Evolutionary conservation across 495 filamentous ascomycete species (phyloP).

Genomic region (Neurospora cerealis): DNA sequence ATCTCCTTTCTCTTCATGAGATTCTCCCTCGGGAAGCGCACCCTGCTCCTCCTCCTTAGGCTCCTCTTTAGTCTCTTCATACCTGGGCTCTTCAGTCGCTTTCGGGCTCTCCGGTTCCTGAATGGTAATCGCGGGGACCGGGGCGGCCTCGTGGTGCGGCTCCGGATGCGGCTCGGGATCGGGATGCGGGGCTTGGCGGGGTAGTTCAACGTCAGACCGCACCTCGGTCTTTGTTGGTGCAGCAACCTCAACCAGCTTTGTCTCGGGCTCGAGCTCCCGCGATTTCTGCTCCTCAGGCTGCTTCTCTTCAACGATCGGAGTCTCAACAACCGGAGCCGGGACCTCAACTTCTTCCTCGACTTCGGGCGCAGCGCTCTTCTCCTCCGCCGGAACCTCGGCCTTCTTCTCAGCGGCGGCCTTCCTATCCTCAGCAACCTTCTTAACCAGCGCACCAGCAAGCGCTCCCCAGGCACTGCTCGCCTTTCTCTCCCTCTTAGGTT

Average conservation of each 20-base stretch:
- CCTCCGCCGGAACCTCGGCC: background rate
- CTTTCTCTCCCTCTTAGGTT: background rate
- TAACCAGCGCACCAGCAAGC: background rate
- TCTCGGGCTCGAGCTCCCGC: constrained; percentile 2
- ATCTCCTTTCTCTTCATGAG: background rate
- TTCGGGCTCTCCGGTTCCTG: background rate
- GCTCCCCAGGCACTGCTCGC: background rate
- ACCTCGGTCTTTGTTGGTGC: background rate
- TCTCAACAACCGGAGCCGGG: constrained; percentile 4
- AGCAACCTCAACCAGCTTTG: constrained; percentile 4
- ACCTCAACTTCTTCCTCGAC: background rate
- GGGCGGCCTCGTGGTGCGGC: background rate
- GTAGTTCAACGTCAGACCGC: background rate
- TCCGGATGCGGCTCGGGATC: background rate
- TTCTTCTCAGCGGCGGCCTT: background rate
- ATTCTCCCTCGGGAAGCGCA: background rate
- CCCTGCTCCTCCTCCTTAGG: constrained; percentile 21
- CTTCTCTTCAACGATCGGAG: constrained; percentile 10
- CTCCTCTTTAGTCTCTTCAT: constrained; percentile 2
- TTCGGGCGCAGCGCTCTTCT: background rate
- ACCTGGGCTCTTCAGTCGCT: background rate
- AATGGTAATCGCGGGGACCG: background rate
- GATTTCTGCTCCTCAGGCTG: constrained; percentile 14
- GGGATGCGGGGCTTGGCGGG: background rate
- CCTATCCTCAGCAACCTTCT: background rate